Base-by-base conservation (phyloP, 2,329 filamentous ascomycete species). In the Eurotiales sp. region DNA sequence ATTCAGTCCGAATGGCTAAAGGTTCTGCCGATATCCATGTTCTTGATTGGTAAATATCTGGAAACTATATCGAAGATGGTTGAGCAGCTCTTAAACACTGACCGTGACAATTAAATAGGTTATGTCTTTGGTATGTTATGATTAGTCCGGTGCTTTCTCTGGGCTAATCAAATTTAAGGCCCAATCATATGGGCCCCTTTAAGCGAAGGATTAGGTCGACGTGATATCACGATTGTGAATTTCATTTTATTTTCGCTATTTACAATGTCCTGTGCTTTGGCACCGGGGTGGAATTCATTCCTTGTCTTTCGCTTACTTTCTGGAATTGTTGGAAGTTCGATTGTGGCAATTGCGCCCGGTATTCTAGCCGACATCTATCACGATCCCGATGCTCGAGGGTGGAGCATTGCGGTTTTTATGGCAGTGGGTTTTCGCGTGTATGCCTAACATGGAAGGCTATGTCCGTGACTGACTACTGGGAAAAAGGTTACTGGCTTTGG, bases 201-300 rank as follows among this genome's bases (percentile, higher is more conserved):
- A 1, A 64, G 61, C 6, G 68, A 71, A 30, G 48, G 64, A 27
- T 55, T 58, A 27, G 68, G 68, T 0, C 60, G 68, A 1, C 62
- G 59, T 36, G 56, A 59, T 2, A 62, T 70, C 3, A 55, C 81
- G 58, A 65, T 81, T 0, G 63, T 57, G 1, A 75, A 78, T 0
- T 80, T 81, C 53, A 3, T 62, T 15, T 53, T 61, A 3, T 68
- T 61, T 51, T 66, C 58, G 19, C 42, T 62, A 1, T 70, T 61
- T 55, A 71, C 63, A 6, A 57, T 67, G 36, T 68, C 58, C 5
- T 71, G 66, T 34, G 69, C 69, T 1, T 44, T 72, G 3, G 63
- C 66, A 0, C 68, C 68, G 0, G 68, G 56, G 23, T 74, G 64
- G 64, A 53, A 62, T 0, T 54, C 60, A 6, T 57, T 68, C 22